Evolutionary conservation across 2,329 filamentous ascomycete species (phyloP), one percentile per base, ranked within the genome.

Genomic region (Aspergillus phoenicis): DNA sequence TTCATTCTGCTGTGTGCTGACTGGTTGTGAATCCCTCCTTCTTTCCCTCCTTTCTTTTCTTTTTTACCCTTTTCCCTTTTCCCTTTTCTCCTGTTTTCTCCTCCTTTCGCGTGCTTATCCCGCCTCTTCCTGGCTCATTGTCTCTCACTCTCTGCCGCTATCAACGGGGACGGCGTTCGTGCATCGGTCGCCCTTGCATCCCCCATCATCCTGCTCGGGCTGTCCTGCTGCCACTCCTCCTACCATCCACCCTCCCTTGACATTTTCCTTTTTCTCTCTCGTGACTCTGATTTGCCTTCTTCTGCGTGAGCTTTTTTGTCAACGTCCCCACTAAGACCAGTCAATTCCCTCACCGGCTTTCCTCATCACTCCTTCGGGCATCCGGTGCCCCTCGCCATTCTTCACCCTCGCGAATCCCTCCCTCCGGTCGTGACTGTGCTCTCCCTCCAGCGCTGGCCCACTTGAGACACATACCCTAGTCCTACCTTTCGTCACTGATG

Each of bases 151-250:
- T 33, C 53, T 57, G 47, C 51, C 61, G 53, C 57, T 53, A 57
- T 55, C 57, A 33, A 38, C 49, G 38, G 49, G 33, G 48, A 48
- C 33, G 20, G 20, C 45, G 20, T 30, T 51, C 45, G 55, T 63
- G 58, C 61, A 63, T 51, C 56, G 58, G 63, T 62, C 61, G 60
- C 63, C 63, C 63, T 64, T 64, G 63, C 63, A 58, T 64, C 63
- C 47, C 59, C 33, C 61, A 36, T 59, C 54, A 52, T 47, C 39
- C 28, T 49, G 33, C 52, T 26, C n/a, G 10, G 17, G 20, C 52
- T 52, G 39, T 33, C 24, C 22, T 41, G 36, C 57, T 52, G 30
- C 33, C 33, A 36, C 49, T 55, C 52, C 52, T 53, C 17, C 39
- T 22, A 11, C 53, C 55, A 33, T 39, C 11, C 36, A 39, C 41